Conservation (phyloP, 1,284 basidiomycete species). For the Afroboletus lepidellus region DNA sequence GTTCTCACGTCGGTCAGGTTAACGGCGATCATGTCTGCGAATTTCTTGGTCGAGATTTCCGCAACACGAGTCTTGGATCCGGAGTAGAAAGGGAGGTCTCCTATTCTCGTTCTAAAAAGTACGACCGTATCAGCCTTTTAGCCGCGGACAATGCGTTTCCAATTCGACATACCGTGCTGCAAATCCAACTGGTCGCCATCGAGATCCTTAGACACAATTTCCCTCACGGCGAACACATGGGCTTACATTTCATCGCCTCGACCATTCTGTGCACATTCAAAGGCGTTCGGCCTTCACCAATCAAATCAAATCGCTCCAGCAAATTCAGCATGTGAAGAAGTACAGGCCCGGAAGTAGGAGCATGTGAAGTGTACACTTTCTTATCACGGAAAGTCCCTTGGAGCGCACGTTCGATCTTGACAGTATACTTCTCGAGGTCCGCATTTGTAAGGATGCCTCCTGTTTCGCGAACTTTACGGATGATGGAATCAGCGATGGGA, state of each 20-base stretch:
- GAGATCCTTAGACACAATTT: conserved; percentile 11
- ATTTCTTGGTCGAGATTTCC: conserved; percentile 72
- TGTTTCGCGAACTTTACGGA: conserved; percentile 62
- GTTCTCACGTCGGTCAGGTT: conserved; percentile 79
- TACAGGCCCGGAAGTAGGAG: conserved; percentile 82
- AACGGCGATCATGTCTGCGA: conserved; percentile 55
- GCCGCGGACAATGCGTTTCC: conserved; percentile 8
- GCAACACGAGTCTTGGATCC: conserved; percentile 57
- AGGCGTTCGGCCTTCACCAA: conserved; percentile 47
- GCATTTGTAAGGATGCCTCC: conserved; percentile 79
- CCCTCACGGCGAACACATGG: conserved; percentile 15
- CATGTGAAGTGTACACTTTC: conserved; percentile 81
- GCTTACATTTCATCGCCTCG: conserved; percentile 73
- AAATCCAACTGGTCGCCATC: conserved; percentile 54
- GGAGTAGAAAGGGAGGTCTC: conserved; percentile 64
- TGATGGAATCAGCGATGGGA: conserved; percentile 69
- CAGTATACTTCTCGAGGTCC: conserved; percentile 72
- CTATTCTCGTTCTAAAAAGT: conserved; percentile 67
- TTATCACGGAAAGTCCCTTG: conserved; percentile 73
- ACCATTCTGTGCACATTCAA: conserved; percentile 70
- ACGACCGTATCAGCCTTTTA: conserved; percentile 9
- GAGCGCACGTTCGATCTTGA: conserved; percentile 73
- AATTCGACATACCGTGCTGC: conserved; percentile 52
- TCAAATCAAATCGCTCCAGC: conserved; percentile 64
- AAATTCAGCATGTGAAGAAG: conserved; percentile 81